phyloP scores from a whole-genome alignment of 164 flowering plant genomes.

The Stephania yunnanensis region DNA sequence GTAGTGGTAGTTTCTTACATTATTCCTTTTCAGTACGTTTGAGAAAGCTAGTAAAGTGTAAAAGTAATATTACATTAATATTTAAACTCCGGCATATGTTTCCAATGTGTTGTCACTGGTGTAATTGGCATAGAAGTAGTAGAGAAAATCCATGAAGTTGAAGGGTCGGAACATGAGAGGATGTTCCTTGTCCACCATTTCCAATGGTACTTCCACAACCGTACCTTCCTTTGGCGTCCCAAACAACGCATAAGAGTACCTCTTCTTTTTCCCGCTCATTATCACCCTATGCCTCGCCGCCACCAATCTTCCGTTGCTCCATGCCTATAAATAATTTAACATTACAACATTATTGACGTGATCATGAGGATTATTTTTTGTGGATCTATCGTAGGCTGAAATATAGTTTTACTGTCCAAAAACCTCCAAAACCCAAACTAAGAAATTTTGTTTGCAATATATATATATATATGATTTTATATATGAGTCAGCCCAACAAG shows the following conservation, averaged over 20 bases:
- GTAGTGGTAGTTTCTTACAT: no score
- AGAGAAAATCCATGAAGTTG: conserved; percentile 26
- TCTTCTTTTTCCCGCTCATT: conserved; percentile 34
- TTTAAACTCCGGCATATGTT: conserved; percentile 30
- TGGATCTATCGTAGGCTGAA: no score
- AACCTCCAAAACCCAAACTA: no score
- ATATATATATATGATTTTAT: no score
- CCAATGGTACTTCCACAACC: conserved; percentile 33
- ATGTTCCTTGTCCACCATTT: conserved; percentile 50
- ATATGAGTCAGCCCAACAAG: no score
- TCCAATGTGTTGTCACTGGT: conserved; percentile 27
- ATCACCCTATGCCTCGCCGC: conserved; percentile 47
- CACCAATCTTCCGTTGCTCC: conserved; percentile 61
- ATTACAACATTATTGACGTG: background rate
- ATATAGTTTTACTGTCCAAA: no score
- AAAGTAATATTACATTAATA: background rate
- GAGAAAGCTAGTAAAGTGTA: background rate
- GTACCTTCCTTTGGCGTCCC: conserved; percentile 31
- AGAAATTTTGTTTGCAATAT: no score
- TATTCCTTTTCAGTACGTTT: no score
- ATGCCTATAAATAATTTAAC: conserved; percentile 29
- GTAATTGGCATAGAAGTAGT: conserved; percentile 18
- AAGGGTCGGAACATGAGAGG: conserved; percentile 49
- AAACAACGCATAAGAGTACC: conserved; percentile 42
- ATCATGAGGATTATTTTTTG: background rate